Conservation (phyloP, 2,329 filamentous ascomycete genomes). For the Geosmithia putterillii region DNA sequence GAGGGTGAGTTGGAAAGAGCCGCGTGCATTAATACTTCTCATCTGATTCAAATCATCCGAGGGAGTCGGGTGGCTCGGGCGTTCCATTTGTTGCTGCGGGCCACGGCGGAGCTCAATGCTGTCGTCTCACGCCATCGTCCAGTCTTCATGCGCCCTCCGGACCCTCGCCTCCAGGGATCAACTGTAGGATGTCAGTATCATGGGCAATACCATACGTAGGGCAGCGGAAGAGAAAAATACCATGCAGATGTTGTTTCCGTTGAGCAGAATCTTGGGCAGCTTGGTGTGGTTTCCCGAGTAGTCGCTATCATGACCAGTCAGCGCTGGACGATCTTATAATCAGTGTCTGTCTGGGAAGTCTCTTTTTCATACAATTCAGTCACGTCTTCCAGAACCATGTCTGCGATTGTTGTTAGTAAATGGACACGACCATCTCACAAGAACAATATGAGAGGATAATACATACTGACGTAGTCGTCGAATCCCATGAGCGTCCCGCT, state of each 20-base stretch:
- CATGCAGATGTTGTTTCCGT: constrained; percentile 99
- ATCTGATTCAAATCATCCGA: neutral
- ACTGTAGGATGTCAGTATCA: constrained; percentile 27
- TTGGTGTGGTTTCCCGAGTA: constrained; percentile 81
- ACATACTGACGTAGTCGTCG: constrained; percentile 99
- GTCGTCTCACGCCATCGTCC: too few species aligned
- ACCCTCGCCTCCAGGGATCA: constrained; percentile 69
- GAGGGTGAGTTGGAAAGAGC: neutral
- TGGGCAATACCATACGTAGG: constrained; percentile 3
- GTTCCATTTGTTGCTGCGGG: neutral
- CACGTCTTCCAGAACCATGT: constrained; percentile 97
- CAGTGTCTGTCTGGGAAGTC: too few species aligned
- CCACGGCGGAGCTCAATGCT: neutral
- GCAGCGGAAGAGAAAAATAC: constrained; percentile 31
- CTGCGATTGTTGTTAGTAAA: constrained; percentile 32
- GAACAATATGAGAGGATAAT: neutral
- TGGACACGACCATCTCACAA: neutral
- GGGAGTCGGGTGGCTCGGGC: neutral
- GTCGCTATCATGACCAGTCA: constrained; percentile 47
- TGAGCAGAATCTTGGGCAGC: constrained; percentile 86
- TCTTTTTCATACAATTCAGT: constrained; percentile 65
- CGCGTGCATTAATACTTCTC: neutral
- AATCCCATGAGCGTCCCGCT: constrained; percentile 89
- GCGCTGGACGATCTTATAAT: neutral
- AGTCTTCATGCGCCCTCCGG: constrained; percentile 23